Evolutionary conservation across 345 rosid species (phyloP).

Genomic region (Sonneratia alba): DNA sequence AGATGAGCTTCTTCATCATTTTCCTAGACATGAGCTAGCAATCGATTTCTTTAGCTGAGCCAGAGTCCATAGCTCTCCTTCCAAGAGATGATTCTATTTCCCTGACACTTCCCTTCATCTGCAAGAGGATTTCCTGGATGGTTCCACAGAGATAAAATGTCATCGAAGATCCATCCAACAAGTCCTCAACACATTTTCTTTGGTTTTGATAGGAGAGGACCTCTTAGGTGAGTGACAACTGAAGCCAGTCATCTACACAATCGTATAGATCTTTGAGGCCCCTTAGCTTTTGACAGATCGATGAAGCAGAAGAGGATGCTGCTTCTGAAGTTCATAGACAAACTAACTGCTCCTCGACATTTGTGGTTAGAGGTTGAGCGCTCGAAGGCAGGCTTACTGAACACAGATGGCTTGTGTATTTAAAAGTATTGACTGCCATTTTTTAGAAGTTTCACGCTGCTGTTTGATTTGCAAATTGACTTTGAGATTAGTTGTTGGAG

Average conservation of each 20-base stretch:
- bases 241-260: slow-evolving; percentile 13
- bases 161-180: too few species aligned
- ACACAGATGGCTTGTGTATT: slow-evolving; percentile 6
- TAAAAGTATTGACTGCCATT: neutral
- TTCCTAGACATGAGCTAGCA: neutral
- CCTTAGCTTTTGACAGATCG: slow-evolving; percentile 5
- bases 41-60: neutral
- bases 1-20: slow-evolving; percentile 2
- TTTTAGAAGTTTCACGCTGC: neutral
- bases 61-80: neutral
- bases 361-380: slow-evolving; percentile 10
- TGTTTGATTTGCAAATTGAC: neutral
- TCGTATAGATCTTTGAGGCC: slow-evolving; percentile 12
- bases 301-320: slow-evolving; percentile 3
- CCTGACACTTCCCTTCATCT: too few species aligned
- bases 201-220: too few species aligned
- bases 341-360: slow-evolving; percentile 13
- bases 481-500: too few species aligned
- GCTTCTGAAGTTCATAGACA: slow-evolving; percentile 10
- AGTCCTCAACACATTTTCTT: too few species aligned
- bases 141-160: too few species aligned
- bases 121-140: too few species aligned
- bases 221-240: too few species aligned
- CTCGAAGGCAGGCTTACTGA: slow-evolving; percentile 21
- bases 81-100: neutral